These are phyloP conservation scores for Dysphania ambrosioides DNA, from an alignment of 148 eudicot species.

Conservation along the genomic window DNA sequence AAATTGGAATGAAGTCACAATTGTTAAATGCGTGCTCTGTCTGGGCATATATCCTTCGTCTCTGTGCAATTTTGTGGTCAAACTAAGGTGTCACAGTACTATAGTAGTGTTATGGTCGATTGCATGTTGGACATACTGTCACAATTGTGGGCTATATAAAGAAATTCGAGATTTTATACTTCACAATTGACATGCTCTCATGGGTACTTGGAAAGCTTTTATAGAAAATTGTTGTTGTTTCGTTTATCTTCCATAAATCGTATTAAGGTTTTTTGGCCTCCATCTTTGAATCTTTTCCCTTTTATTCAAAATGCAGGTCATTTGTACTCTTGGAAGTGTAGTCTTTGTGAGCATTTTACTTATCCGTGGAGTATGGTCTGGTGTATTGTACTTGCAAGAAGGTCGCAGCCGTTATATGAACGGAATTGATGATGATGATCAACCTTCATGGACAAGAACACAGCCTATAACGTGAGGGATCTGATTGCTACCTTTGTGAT, in stretches of 20 bases:
- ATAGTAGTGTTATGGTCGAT: neutral
- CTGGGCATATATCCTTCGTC: neutral
- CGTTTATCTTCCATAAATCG: neutral
- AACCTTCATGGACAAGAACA: conserved; percentile 53
- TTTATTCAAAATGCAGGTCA: conserved; percentile 43
- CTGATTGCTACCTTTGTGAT: neutral
- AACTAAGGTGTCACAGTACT: neutral
- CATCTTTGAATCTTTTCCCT: neutral
- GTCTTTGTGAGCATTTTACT: conserved; percentile 86
- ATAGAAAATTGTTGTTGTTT: neutral
- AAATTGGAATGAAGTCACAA: neutral
- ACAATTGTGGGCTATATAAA: neutral
- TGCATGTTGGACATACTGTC: neutral
- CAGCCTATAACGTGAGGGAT: conserved; percentile 52
- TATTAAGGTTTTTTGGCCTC: neutral
- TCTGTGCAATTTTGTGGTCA: neutral
- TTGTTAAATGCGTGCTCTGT: neutral
- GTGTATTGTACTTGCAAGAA: conserved; percentile 74
- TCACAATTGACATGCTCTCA: neutral
- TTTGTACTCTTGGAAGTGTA: conserved; percentile 86
- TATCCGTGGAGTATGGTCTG: conserved; percentile 87
- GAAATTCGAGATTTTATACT: neutral
- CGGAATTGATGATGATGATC: conserved; percentile 53
- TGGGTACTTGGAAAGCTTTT: conserved; percentile 3
- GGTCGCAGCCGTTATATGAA: conserved; percentile 41